These are phyloP conservation scores for Euphrasia confusa DNA, from an alignment of 257 asterid species.

Conservation along the genomic window DNA sequence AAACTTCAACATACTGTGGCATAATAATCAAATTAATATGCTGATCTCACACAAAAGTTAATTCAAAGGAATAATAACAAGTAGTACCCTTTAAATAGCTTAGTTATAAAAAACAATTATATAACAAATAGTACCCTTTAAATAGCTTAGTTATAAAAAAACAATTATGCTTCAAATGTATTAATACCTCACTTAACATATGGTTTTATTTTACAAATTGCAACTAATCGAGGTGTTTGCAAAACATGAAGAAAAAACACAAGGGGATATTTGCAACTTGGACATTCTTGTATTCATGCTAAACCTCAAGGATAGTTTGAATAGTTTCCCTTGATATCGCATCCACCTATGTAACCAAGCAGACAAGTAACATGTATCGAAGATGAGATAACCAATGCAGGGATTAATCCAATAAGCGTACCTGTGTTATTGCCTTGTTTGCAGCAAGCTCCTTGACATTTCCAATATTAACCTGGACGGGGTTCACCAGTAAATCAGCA, in stretches of 20 bases:
- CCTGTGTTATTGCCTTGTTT: constrained; percentile 89
- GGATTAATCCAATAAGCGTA: constrained; percentile 6
- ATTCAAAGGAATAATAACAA: not conserved
- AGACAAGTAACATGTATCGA: not conserved
- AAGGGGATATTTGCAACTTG: not conserved
- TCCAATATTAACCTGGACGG: constrained; percentile 91
- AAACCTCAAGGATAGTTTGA: not conserved
- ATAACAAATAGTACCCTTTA: not conserved
- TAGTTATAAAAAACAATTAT: not conserved
- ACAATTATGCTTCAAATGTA: not conserved
- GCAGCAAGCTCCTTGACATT: constrained; percentile 83
- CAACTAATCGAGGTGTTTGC: not conserved
- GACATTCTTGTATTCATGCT: not conserved
- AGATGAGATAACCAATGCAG: constrained; percentile 8
- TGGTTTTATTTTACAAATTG: not conserved
- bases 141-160: not conserved
- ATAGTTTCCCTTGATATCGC: not conserved
- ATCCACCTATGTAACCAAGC: constrained; percentile 15
- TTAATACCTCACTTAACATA: not conserved
- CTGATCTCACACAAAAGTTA: not conserved
- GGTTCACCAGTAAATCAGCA: constrained; percentile 67
- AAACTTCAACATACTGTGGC: constrained; percentile 62
- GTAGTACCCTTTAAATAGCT: not conserved
- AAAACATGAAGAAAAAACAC: not conserved
- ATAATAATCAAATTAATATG: constrained; percentile 16